Base-by-base conservation (phyloP, 768 basidiomycete genomes). In the Xerocomus spinulosus region DNA sequence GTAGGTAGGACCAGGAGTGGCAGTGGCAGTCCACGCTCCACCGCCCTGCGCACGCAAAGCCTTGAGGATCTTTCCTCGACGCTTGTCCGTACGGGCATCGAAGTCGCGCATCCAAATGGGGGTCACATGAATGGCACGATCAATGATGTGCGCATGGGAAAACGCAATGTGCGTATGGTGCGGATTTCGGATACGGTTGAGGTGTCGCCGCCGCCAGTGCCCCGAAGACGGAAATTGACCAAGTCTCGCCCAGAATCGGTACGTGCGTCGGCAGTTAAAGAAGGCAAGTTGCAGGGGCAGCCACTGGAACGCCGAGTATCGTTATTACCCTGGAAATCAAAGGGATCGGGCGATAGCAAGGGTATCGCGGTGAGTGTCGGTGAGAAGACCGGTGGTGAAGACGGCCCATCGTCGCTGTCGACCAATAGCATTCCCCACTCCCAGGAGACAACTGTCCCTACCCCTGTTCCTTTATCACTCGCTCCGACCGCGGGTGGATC, bases 101-200 rank as follows among this genome's bases (percentile, higher is more conserved):
- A 56, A 4, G 46, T 39, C 14, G 36, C 48, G 5, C 26, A 28
- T 28, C 26, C 26, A 10, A 17, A 30, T 9, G n/a, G 21, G 2
- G 46, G 33, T 1, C 9, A 28, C 20, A 7, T 10, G 7, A 24
- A 2, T 3, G 23, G 4, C 9, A 6, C 23, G 3, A 18, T 15
- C 26, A 37, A 46, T 4, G 55, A 47, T 9, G 46, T 25, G 30
- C 50, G 17, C 28, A 54, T 41, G 38, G 49, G 23, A 0, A 53
- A 49, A 33, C 61, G 53, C 25, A 61, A 61, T 21, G 56, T 64
- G 33, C 58, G 61, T 15, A 29, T 29, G 44, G 61, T 62, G 32
- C 47, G 59, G 14, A 64, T 62, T 5, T 63, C 61, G 21, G 61
- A 63, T 35, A 56, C 26, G 0, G 53, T 62, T 21, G 44, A 61